phyloP scores from a whole-genome alignment of 2,329 filamentous ascomycete genomes.

The Calonectria crousiana region DNA sequence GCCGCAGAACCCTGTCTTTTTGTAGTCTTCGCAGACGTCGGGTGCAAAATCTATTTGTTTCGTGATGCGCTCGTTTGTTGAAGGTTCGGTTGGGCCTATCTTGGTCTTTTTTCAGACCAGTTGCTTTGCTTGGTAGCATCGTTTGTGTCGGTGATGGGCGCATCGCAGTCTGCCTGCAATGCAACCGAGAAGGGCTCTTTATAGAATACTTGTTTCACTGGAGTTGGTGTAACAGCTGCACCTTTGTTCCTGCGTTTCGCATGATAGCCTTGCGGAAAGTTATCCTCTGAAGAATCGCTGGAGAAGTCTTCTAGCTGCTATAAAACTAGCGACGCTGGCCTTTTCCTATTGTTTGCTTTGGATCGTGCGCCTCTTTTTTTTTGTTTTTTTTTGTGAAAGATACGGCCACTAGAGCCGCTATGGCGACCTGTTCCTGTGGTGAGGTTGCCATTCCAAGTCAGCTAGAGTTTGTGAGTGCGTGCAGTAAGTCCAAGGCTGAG shows the following conservation, averaged over 20 bases:
- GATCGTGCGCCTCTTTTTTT: neutral
- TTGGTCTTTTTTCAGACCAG: slow-evolving; percentile 2
- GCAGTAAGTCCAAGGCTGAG: neutral
- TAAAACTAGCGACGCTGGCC: neutral
- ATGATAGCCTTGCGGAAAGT: neutral
- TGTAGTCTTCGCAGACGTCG: slow-evolving; percentile 91
- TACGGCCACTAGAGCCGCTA: neutral
- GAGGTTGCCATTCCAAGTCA: neutral
- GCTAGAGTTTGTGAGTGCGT: neutral
- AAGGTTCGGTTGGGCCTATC: neutral
- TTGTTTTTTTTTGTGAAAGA: slow-evolving; percentile 14
- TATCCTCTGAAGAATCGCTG: neutral
- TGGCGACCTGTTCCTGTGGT: neutral
- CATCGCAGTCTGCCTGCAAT: neutral
- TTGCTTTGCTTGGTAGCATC: slow-evolving; percentile 2
- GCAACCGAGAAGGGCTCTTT: neutral
- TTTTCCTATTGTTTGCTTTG: slow-evolving; percentile 1
- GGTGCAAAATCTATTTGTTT: slow-evolving; percentile 79
- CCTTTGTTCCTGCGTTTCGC: slow-evolving; percentile 1
- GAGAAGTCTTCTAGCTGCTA: neutral
- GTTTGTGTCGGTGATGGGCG: neutral
- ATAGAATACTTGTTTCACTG: neutral
- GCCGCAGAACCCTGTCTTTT: slow-evolving; percentile 73
- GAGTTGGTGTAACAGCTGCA: neutral
- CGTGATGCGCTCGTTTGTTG: slow-evolving; percentile 7